phyloP scores from a whole-genome alignment of 768 basidiomycete genomes.

The Tubosaeta sp. region DNA sequence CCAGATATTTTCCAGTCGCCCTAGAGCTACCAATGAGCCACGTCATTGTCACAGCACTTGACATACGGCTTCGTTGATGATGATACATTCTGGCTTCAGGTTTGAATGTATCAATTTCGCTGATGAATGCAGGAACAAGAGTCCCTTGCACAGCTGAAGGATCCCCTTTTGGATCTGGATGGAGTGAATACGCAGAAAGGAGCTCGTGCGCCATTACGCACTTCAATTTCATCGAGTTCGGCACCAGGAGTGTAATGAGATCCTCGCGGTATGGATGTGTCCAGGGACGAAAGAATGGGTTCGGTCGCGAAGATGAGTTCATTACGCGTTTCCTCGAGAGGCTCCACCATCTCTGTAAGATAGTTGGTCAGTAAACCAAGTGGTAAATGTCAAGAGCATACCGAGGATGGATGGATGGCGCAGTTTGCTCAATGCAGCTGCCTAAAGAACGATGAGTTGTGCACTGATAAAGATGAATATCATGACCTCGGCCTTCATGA shows the following conservation, averaged over 20 bases:
- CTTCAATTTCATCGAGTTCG: constrained; percentile 96
- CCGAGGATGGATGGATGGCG: constrained; percentile 93
- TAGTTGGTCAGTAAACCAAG: constrained; percentile 3
- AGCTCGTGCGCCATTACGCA: constrained; percentile 29
- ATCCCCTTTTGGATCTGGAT: constrained; percentile 91
- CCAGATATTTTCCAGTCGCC: constrained; percentile 99
- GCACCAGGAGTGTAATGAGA: constrained; percentile 52
- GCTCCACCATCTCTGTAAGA: constrained; percentile 88
- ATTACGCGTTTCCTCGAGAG: constrained; percentile 86
- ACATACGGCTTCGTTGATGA: constrained; percentile 84
- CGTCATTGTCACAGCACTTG: constrained; percentile 1
- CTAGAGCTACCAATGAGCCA: constrained; percentile 36
- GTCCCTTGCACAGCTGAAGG: constrained; percentile 85
- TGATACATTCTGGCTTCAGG: constrained; percentile 77
- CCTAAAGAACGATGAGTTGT: constrained; percentile 43
- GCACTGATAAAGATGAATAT: constrained; percentile 8
- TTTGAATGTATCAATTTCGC: constrained; percentile 93
- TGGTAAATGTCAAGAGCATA: constrained; percentile 28
- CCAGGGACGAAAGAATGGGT: constrained; percentile 77
- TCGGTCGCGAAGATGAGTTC: constrained; percentile 95
- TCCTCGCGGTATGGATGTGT: constrained; percentile 67
- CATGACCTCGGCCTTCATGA: constrained; percentile 83
- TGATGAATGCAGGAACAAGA: constrained; percentile 87
- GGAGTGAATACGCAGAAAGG: constrained; percentile 5
- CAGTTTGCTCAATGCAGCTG: constrained; percentile 74